Base-by-base conservation (phyloP, 1,284 basidiomycete species). In the Pterulicium gracile region DNA sequence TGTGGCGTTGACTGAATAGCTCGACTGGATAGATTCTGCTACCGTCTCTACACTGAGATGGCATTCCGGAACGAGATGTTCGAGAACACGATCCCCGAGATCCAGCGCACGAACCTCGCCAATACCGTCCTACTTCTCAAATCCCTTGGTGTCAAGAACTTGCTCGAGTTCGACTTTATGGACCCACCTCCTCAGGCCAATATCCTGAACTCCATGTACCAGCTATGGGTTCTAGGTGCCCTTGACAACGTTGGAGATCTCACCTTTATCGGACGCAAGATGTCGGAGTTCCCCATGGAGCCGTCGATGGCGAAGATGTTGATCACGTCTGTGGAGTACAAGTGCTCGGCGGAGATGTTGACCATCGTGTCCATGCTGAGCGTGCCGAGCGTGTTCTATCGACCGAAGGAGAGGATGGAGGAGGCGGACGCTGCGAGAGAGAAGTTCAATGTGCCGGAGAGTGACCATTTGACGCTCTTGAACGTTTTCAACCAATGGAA, bases 111-210 rank as follows among this genome's bases (percentile, higher is more conserved):
- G 14, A 98, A 99, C 61, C 66, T 99, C 48, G 94, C 93, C 24
- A 98, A 96, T 63, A 97, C 95, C 0, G 95, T 99, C 0, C 64
- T 98, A 19, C 64, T 97, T 22, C 74, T 98, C 49, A 98, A 98
- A 62, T 93, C 91, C 2, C 70, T 98, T 1, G 96, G 96, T 15
- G 96, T 99, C 47, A 95, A 94, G 66, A 92, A 98, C 59, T 69
- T 98, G 43, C 78, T 99, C 42, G 94, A 98, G 58, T 99, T 98
- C 62, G 94, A 98, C 66, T 99, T 98, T 60, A 98, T 99, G 96
- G 96, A 98, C 62, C 96, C 96, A 5, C 96, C 96, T 10, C 94
- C 64, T 68, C 69, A 90, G 80, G 88, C 88, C 50, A 95, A 95
- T 60, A 95, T 94, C 55, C 70, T 95, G 43, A 97, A 96, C 61